A percentile compares a stretch with the other conserved stretches of the same genome.
Conservation (phyloP, 2,329 filamentous ascomycete genomes). For the Mycosphaerella sp. region DNA sequence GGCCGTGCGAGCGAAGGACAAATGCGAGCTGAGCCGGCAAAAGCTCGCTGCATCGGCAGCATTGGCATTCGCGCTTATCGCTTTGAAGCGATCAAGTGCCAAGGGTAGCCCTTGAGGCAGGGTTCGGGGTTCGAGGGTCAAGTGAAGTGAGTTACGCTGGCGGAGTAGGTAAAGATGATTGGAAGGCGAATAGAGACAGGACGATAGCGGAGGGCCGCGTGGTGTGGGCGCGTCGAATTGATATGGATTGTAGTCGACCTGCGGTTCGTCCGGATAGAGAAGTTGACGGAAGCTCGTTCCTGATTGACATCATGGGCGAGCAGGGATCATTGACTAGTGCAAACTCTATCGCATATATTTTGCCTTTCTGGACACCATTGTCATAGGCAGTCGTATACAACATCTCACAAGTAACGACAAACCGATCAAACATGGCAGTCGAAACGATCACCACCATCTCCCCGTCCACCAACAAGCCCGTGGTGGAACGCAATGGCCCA, state of each 20-base stretch:
- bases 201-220: too few relatives aligned
- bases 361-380: background rate
- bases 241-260: too few relatives aligned
- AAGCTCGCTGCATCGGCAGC: constrained; percentile 21
- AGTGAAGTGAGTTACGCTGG: too few relatives aligned
- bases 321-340: background rate
- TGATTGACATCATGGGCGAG: background rate
- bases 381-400: background rate
- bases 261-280: background rate
- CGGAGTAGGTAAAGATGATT: too few relatives aligned
- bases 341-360: background rate
- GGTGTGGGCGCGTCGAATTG: too few relatives aligned
- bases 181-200: too few relatives aligned
- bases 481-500: constrained; percentile 71
- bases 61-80: constrained; percentile 17
- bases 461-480: constrained; percentile 76
- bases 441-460: constrained; percentile 73
- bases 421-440: constrained; percentile 40
- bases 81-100: constrained; percentile 13
- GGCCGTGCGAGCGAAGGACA: background rate
- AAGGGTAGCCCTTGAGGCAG: too few relatives aligned
- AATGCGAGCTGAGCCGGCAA: constrained; percentile 18
- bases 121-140: too few relatives aligned
- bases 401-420: background rate
- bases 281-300: background rate